A percentile compares a stretch with the other conserved stretches of the same genome.
These are phyloP conservation scores for Starmerella stellata DNA, from an alignment of 805 yeast species.

Conservation along the genomic window DNA sequence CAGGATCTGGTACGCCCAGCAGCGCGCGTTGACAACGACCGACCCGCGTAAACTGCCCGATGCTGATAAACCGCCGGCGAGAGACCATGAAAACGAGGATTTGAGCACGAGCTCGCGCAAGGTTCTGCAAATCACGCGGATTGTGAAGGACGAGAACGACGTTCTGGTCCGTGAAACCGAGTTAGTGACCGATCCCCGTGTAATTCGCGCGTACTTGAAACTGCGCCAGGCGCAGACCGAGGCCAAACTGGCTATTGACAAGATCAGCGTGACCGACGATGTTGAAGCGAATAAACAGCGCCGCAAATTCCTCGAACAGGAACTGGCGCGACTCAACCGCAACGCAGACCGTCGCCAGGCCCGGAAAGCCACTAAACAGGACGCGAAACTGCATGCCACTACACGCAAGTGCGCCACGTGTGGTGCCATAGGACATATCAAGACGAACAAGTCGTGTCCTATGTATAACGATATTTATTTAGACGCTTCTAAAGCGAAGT, in stretches of 20 bases:
- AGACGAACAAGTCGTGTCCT: conserved; percentile 85
- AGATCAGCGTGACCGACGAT: conserved; percentile 60
- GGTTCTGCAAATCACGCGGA: conserved; percentile 50
- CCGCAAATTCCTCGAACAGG: conserved; percentile 60
- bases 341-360: conserved; percentile 49
- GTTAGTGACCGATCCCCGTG: conserved; percentile 64
- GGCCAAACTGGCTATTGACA: conserved; percentile 49
- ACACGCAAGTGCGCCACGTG: conserved; percentile 84
- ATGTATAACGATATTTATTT: conserved; percentile 40
- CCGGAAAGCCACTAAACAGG: conserved; percentile 35
- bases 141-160: conserved; percentile 69
- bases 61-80: conserved; percentile 8
- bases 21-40: conserved; percentile 35
- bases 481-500: conserved; percentile 14
- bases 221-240: conserved; percentile 51
- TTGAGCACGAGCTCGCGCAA: conserved; percentile 13
- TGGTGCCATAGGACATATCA: conserved; percentile 87
- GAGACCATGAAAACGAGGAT: conserved; percentile 16
- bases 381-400: conserved; percentile 52
- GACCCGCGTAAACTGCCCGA: conserved; percentile 23
- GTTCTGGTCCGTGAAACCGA: conserved; percentile 67
- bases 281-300: conserved; percentile 65
- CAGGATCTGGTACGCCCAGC: conserved; percentile 79
- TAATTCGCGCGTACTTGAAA: conserved; percentile 67
- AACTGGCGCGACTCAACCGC: conserved; percentile 64